Evolutionary conservation across 2,329 filamentous ascomycete species (phyloP).

Genomic region (Fusarium acutatum): DNA sequence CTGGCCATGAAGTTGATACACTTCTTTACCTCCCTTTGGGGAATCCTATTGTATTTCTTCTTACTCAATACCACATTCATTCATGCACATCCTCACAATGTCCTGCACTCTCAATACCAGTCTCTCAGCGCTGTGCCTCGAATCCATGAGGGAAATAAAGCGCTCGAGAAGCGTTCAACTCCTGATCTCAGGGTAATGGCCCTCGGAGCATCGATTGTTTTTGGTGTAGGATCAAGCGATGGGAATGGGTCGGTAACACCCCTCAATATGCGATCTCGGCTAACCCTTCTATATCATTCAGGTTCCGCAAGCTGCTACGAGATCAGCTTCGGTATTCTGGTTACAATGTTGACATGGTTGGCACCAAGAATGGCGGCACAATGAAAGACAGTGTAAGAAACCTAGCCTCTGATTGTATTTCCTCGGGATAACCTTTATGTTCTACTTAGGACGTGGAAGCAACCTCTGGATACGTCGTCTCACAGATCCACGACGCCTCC

Average conservation of each 20-base stretch:
- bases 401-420: background rate
- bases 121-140: too few relatives aligned
- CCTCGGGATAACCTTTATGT: too few relatives aligned
- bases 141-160: too few relatives aligned
- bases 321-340: background rate
- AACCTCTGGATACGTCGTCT: background rate
- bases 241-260: background rate
- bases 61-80: too few relatives aligned
- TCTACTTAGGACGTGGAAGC: background rate
- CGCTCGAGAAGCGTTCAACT: too few relatives aligned
- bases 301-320: background rate
- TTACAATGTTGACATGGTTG: background rate
- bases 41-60: too few relatives aligned
- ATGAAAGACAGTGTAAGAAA: background rate
- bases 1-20: too few relatives aligned
- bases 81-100: too few relatives aligned
- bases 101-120: too few relatives aligned
- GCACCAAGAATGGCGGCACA: background rate
- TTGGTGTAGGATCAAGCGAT: background rate
- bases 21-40: too few relatives aligned
- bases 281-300: background rate
- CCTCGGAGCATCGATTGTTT: background rate
- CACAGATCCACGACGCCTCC: background rate
- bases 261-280: too few relatives aligned
- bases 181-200: background rate